phyloP scores from a whole-genome alignment of 23 red algal genomes.

The Gracilaria domingensis region DNA sequence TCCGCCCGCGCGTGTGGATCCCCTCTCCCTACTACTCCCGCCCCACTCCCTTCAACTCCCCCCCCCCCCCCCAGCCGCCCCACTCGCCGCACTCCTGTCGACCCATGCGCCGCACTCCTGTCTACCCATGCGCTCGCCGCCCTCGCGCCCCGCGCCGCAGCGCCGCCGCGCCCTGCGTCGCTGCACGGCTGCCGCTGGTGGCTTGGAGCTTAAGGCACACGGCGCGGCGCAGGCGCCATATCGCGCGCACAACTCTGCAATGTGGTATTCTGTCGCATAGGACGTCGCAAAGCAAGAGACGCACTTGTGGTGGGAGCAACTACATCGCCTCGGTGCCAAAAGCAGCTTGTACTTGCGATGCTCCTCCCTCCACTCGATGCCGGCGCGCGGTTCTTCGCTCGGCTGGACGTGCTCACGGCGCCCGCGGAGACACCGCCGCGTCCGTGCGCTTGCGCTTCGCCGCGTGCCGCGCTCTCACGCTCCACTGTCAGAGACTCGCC shows the following conservation, averaged over 20 bases:
- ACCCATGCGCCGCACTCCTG: no score
- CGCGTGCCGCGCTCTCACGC: not conserved
- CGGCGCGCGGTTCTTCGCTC: constrained; percentile 27
- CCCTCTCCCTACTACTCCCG: not conserved
- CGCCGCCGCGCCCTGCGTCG: no score
- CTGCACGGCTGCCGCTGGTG: not conserved
- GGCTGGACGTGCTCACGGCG: constrained; percentile 55
- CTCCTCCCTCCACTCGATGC: constrained; percentile 53
- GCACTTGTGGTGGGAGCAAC: constrained; percentile 7
- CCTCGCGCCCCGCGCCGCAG: no score
- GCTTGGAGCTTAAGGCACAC: not conserved
- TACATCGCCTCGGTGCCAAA: constrained; percentile 12
- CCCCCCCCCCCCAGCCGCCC: no score
- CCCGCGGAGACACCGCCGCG: not conserved
- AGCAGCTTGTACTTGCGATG: constrained; percentile 70
- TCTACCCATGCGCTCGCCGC: no score
- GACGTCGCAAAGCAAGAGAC: no score
- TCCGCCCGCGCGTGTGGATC: not conserved
- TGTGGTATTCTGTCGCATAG: no score
- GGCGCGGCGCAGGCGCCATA: not conserved
- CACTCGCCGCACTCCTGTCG: no score
- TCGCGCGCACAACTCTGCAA: no score
- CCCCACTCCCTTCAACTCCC: no score
- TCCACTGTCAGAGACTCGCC: constrained; percentile 12
- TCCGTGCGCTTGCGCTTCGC: not conserved